Evolutionary conservation across 2,329 filamentous ascomycete genomes (phyloP).

Genomic region (Furcasterigmium sp.): DNA sequence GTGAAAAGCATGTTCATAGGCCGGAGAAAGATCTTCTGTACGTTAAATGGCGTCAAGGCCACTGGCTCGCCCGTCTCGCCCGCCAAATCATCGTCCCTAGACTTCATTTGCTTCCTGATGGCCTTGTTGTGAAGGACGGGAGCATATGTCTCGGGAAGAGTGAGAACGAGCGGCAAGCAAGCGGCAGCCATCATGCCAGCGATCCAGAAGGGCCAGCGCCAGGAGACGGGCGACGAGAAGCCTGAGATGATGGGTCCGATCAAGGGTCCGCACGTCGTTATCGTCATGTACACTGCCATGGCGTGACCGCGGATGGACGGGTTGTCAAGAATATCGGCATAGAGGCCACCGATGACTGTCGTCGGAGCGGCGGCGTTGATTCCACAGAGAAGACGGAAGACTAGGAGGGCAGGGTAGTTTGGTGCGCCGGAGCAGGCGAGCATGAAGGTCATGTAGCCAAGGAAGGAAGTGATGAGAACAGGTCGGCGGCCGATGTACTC

Average conservation of each 20-base stretch:
- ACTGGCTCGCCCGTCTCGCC: slow-evolving; percentile 21
- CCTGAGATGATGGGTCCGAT: slow-evolving; percentile 47
- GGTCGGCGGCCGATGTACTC: slow-evolving; percentile 27
- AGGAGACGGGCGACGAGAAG: slow-evolving; percentile 39
- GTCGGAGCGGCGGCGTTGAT: slow-evolving; percentile 27
- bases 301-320: slow-evolving; percentile 24
- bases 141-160: slow-evolving; percentile 40
- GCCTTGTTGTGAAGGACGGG: slow-evolving; percentile 45
- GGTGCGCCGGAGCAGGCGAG: slow-evolving; percentile 31
- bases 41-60: slow-evolving; percentile 22
- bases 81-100: slow-evolving; percentile 39
- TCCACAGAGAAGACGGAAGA: slow-evolving; percentile 31
- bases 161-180: slow-evolving; percentile 25
- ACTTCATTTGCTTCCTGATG: slow-evolving; percentile 34
- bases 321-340: slow-evolving; percentile 25
- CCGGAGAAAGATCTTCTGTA: slow-evolving; percentile 41
- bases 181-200: slow-evolving; percentile 21
- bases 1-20: slow-evolving; percentile 41
- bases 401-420: slow-evolving; percentile 35
- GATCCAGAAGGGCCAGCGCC: slow-evolving; percentile 36
- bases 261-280: slow-evolving; percentile 28
- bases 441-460: slow-evolving; percentile 27
- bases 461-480: slow-evolving; percentile 24
- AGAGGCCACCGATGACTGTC: slow-evolving; percentile 25
- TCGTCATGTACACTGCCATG: slow-evolving; percentile 26